phyloP scores from a whole-genome alignment of 768 basidiomycete genomes.

The Boletus rufocinnamomeus region DNA sequence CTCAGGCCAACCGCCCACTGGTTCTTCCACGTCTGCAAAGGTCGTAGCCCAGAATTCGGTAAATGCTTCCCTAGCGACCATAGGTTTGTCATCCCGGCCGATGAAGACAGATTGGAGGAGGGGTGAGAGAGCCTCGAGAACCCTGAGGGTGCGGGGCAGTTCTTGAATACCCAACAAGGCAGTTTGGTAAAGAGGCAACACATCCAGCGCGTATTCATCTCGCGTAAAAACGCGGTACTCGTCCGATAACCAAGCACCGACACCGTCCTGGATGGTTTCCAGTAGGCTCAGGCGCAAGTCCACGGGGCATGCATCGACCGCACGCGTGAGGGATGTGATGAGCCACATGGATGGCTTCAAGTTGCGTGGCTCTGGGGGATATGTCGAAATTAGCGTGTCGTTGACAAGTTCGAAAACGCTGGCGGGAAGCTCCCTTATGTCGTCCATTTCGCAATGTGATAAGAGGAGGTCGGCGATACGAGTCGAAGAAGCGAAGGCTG shows the following conservation, averaged over 20 bases:
- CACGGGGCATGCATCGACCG: slow-evolving; percentile 57
- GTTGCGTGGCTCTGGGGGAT: slow-evolving; percentile 63
- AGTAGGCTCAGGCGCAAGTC: slow-evolving; percentile 49
- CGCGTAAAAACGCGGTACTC: slow-evolving; percentile 49
- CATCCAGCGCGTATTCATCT: slow-evolving; percentile 60
- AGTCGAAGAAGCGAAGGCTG: slow-evolving; percentile 43
- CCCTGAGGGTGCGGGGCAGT: slow-evolving; percentile 41
- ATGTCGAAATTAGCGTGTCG: slow-evolving; percentile 57
- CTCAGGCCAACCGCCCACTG: slow-evolving; percentile 56
- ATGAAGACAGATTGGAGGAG: slow-evolving; percentile 61
- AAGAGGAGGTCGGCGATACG: slow-evolving; percentile 66
- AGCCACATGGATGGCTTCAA: slow-evolving; percentile 63
- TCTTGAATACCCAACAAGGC: slow-evolving; percentile 52
- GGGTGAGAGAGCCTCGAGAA: slow-evolving; percentile 49
- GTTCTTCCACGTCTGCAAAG: slow-evolving; percentile 43
- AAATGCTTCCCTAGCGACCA: slow-evolving; percentile 52
- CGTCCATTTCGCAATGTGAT: slow-evolving; percentile 51
- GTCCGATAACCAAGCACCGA: slow-evolving; percentile 66
- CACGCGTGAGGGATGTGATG: slow-evolving; percentile 51
- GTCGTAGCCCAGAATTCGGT: slow-evolving; percentile 59
- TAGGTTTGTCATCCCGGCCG: slow-evolving; percentile 50
- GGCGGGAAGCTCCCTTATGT: slow-evolving; percentile 54
- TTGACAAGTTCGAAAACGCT: slow-evolving; percentile 60
- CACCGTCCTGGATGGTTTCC: slow-evolving; percentile 52
- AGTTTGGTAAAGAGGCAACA: slow-evolving; percentile 65